Percentiles rank a stretch among this genome's conserved stretches.
These are phyloP conservation scores for Lophiostoma macrostomum DNA, from an alignment of 495 filamentous ascomycete genomes.

Conservation along the genomic window DNA sequence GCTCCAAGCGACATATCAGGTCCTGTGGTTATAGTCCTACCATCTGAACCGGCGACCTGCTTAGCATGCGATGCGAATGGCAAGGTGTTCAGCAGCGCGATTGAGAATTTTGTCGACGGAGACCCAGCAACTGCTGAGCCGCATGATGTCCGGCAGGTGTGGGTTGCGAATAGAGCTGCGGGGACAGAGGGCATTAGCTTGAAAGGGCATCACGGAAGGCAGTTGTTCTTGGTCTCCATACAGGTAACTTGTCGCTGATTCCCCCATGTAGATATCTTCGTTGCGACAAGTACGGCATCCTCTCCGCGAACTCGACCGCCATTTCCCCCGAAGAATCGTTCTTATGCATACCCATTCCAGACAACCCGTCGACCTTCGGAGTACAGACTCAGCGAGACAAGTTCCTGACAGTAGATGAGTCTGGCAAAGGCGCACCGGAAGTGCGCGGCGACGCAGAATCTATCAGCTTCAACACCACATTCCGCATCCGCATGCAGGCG, in stretches of 20 bases:
- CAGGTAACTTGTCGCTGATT: not conserved
- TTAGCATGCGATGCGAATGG: slow-evolving; percentile 82
- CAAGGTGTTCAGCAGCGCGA: slow-evolving; percentile 70
- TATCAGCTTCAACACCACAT: slow-evolving; percentile 69
- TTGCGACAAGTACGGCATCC: slow-evolving; percentile 77
- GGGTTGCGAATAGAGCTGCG: slow-evolving; percentile 81
- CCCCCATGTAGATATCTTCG: slow-evolving; percentile 58
- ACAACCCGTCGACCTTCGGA: slow-evolving; percentile 32
- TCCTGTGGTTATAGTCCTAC: slow-evolving; percentile 75
- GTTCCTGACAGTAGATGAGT: slow-evolving; percentile 41
- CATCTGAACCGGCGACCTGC: slow-evolving; percentile 63
- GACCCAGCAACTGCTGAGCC: slow-evolving; percentile 81
- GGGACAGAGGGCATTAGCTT: slow-evolving; percentile 79
- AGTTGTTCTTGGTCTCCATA: not conserved
- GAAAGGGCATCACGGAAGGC: slow-evolving; percentile 81
- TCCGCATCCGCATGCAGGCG: slow-evolving; percentile 90
- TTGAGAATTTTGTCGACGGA: slow-evolving; percentile 81
- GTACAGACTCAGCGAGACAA: slow-evolving; percentile 39
- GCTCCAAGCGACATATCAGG: slow-evolving; percentile 71
- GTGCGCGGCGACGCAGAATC: slow-evolving; percentile 72
- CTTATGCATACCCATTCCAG: slow-evolving; percentile 37
- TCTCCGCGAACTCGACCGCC: slow-evolving; percentile 74
- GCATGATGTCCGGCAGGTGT: slow-evolving; percentile 91
- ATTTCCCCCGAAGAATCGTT: slow-evolving; percentile 81
- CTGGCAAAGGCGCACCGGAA: slow-evolving; percentile 23